These are phyloP conservation scores for Corymbia calophylla DNA, from an alignment of 441 rosid species.

Conservation along the genomic window DNA sequence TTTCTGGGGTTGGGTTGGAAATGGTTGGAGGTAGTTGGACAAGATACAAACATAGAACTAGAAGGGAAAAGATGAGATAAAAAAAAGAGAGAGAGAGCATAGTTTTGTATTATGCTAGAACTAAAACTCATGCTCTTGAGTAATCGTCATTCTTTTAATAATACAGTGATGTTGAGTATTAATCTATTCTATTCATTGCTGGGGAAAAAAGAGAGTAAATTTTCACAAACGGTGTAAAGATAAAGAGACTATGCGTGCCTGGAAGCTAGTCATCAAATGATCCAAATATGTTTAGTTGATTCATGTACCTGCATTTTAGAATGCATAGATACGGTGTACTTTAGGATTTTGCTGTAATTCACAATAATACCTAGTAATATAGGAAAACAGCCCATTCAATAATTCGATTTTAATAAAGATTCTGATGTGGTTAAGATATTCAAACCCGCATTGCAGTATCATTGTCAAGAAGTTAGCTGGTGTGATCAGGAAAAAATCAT, in stretches of 20 bases:
- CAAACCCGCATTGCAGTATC: background rate
- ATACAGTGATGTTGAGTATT: background rate
- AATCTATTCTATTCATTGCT: background rate
- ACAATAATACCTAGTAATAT: background rate
- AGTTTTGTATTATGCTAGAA: background rate
- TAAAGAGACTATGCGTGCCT: background rate
- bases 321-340: background rate
- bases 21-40: background rate
- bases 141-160: background rate
- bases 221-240: background rate
- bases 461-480: background rate
- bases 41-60: background rate
- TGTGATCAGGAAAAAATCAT: background rate
- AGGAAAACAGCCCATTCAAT: background rate
- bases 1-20: background rate
- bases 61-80: background rate
- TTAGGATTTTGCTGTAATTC: background rate
- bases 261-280: background rate
- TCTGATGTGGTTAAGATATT: background rate
- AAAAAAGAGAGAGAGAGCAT: fast-evolving
- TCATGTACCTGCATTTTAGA: background rate
- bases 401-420: background rate
- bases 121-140: background rate
- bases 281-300: background rate
- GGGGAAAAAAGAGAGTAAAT: background rate